Evolutionary conservation across 2,329 filamentous ascomycete genomes (phyloP).

Genomic region (Colletotrichum scovillei): DNA sequence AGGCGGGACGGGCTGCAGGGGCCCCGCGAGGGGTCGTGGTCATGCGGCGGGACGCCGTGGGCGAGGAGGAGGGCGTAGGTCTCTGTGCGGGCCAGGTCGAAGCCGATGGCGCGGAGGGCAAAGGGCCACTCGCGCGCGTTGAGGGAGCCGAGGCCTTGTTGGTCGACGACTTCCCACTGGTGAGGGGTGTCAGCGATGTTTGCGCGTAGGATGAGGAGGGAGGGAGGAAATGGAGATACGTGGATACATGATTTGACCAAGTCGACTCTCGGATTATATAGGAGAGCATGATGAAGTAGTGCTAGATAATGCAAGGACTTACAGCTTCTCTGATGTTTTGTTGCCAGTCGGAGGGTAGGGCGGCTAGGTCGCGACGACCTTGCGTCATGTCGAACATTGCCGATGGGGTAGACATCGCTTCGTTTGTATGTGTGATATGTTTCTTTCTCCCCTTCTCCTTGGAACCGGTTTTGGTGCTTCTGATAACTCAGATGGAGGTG

Average conservation of each 20-base stretch:
- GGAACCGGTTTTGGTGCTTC: background rate
- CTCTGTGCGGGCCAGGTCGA: conserved; percentile 88
- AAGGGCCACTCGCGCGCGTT: conserved; percentile 99
- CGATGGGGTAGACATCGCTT: conserved; percentile 30
- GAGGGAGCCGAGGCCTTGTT: conserved; percentile 92
- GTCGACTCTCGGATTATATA: background rate
- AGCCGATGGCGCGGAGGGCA: conserved; percentile 93
- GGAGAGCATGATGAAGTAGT: background rate
- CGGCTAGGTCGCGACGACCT: conserved; percentile 35
- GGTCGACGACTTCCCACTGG: conserved; percentile 94
- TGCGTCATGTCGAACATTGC: conserved; percentile 34
- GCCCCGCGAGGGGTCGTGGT: conserved; percentile 57
- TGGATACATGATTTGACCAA: no score
- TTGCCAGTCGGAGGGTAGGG: conserved; percentile 35
- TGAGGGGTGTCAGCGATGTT: background rate
- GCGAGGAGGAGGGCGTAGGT: conserved; percentile 83
- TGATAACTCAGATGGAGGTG: background rate
- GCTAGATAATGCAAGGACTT: background rate
- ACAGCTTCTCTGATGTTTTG: conserved; percentile 37
- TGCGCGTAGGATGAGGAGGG: background rate
- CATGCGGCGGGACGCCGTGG: conserved; percentile 79
- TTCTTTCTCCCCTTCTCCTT: background rate
- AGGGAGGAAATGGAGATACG: no score
- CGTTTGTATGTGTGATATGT: background rate
- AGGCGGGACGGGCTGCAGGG: conserved; percentile 73